Evolutionary conservation across 2,329 filamentous ascomycete species (phyloP), one percentile per base, ranked within the genome.

Genomic region (Aureobasidium sp.): DNA sequence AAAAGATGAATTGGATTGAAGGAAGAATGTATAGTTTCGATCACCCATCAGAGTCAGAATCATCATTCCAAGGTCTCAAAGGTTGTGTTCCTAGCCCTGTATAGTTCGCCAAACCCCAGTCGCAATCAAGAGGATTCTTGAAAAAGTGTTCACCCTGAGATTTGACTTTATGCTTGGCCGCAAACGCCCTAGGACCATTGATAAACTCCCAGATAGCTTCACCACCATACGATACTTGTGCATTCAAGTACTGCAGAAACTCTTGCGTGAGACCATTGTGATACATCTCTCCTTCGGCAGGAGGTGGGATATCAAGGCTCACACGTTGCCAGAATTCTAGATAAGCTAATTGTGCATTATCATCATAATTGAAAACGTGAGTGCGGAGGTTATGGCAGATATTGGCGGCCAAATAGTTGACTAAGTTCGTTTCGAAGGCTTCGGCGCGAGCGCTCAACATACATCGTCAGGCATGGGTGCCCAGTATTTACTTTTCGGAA

Each of bases 251-350:
- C 33, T 36, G 33, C 13, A 36, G 8, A 36, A 36, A 36, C 8
- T 36, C 33, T 13, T 36, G 8, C 8, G 33, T 36, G 33, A 36
- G 8, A 13, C 33, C 33, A 13, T 13, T 7, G 33, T 36, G 13
- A 36, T 36, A 7, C 33, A 36, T 36, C 8, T 36, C 7, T 13
- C 33, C 33, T 36, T n/a, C n/a, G n/a, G n/a, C n/a, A 36, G 33
- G 33, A 8, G 33, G 7, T 36, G 33, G 33, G 33, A n/a, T n/a
- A n/a, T 55, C 9, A 13, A 55, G n/a, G 4, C 13, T 27, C 0
- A 55, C 51, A 10, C 51, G 51, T 23, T 55, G 51, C 51, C 51
- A 54, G 23, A 54, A 54, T 25, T 54, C 31, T n/a, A 54, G 7
- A 16, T 54, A 55, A 2, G n/a, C n/a, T 10, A 25, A 1, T 40